phyloP scores from a whole-genome alignment of 164 flowering plant species.

The Piper longum region DNA sequence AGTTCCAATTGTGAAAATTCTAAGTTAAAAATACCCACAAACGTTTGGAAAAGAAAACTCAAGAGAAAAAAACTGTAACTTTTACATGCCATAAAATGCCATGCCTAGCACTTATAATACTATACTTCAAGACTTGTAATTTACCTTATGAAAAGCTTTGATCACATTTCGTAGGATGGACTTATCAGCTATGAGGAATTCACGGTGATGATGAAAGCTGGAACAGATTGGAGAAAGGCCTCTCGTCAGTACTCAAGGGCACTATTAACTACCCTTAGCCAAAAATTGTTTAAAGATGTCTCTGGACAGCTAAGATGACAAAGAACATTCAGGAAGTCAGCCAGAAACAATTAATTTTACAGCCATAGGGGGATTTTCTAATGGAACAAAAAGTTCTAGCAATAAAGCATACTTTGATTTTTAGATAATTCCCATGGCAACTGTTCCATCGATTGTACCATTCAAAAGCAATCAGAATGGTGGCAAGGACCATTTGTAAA shows the following conservation, averaged over 20 bases:
- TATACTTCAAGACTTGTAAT: neutral
- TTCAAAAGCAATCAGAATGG: neutral
- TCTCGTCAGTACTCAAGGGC: constrained; percentile 75
- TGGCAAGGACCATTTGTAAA: neutral
- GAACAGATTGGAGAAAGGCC: constrained; percentile 73
- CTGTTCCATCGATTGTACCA: too few species aligned
- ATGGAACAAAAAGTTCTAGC: neutral
- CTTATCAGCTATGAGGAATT: constrained; percentile 67
- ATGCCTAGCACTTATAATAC: too few species aligned
- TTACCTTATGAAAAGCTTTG: neutral
- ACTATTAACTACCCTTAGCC: constrained; percentile 55
- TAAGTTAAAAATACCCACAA: neutral
- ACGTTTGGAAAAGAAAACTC: too few species aligned
- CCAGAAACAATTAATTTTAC: neutral
- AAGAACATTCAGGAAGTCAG: neutral
- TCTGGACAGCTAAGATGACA: constrained; percentile 1
- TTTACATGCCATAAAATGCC: too few species aligned
- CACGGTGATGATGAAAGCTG: constrained; percentile 55
- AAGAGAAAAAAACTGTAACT: too few species aligned
- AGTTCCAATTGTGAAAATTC: neutral
- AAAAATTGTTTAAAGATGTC: constrained; percentile 39
- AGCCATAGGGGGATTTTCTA: neutral
- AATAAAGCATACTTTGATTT: neutral
- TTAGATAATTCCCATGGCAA: neutral
- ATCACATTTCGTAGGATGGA: constrained; percentile 38